Base-by-base conservation (phyloP, 371 early-diverging fungal species). In the Syncephalastrum sp. region DNA sequence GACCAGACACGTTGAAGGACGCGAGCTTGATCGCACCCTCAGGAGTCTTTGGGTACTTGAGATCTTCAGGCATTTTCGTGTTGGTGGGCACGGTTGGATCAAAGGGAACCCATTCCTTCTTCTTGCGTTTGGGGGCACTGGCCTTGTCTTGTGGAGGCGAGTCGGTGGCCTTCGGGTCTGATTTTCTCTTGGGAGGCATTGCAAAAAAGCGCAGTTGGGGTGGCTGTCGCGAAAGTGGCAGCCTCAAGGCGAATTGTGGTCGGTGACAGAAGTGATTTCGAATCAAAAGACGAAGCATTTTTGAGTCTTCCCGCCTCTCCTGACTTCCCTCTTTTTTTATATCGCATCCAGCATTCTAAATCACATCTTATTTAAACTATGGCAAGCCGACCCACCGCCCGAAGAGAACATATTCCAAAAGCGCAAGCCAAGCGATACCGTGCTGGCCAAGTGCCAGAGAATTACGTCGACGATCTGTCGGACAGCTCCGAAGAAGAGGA, bases 1-100 rank as follows among this genome's bases (percentile, higher is more conserved):
- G 59, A 10, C 89, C 83, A 52, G 85, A 85, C 23, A 96, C 91
- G 60, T 95, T 96, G 73, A 82, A 96, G 14, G 92, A 85, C 8
- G 83, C 85, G 27, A 96, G 67, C 60, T 92, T 95, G 62, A 86
- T 57, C 13, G 81, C 67, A 19, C 76, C 84, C 12, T 72, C 68
- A 8, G 72, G 66, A 24, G 62, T 52, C 1, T 77, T 81, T 7
- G 81, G 69, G 52, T 82, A 83, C 19, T 56, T 56, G 54, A 86
- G 70, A 15, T 65, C 59, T 0, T 67, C 77, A 33, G 91, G 91
- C 74, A 91, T 80, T 17, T 68, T 67, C 33, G 74, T 83, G 71
- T 89, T 91, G 29, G 68, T 83, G 5, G 83, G 87, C 12, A 85
- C 59, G 2, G 74, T 59, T 27, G 76, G 67, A 61, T 75, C 79